phyloP scores from a whole-genome alignment of 345 rosid genomes.

The Eucalyptus viminalis region DNA sequence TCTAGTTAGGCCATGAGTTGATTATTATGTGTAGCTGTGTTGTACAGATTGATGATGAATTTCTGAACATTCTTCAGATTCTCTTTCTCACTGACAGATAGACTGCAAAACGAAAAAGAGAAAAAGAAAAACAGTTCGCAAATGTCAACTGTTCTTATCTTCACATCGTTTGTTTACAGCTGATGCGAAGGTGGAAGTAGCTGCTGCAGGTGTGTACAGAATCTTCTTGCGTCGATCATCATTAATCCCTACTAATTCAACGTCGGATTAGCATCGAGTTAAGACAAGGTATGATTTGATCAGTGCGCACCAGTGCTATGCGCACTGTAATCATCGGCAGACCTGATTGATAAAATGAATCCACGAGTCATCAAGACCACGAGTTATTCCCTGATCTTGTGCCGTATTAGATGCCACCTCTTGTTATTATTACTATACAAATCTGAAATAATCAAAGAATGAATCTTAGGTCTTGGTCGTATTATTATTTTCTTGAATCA shows the following conservation, averaged over 20 bases:
- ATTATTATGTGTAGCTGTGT: background rate
- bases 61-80: background rate
- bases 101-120: background rate
- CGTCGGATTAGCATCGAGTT: background rate
- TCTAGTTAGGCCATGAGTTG: background rate
- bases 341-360: background rate
- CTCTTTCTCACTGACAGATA: background rate
- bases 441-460: background rate
- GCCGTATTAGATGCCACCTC: background rate
- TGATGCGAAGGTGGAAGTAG: background rate
- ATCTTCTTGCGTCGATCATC: background rate
- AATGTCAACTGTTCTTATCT: background rate
- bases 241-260: background rate
- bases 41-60: background rate
- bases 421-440: background rate
- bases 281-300: background rate
- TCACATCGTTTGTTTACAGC: background rate
- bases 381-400: background rate
- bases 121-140: background rate
- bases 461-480: background rate
- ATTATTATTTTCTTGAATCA: background rate
- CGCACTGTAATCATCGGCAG: background rate
- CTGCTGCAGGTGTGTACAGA: background rate
- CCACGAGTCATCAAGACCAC: background rate
- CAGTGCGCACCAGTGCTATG: background rate